Base-by-base conservation (phyloP, 2,329 filamentous ascomycete species). In the Davidsoniella virescens region DNA sequence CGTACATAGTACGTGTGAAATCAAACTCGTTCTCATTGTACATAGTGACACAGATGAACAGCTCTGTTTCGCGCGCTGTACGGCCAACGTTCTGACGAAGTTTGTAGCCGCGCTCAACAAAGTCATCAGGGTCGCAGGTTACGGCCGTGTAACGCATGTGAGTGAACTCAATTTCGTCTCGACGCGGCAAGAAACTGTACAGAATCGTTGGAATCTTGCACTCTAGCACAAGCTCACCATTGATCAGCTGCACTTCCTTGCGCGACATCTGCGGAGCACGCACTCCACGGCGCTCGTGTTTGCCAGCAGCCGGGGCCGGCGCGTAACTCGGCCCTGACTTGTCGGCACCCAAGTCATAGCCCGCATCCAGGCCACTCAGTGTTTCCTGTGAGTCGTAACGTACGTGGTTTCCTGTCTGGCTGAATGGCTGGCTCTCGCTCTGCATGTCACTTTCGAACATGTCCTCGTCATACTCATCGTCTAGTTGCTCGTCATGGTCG, bases 191-290 rank as follows among this genome's bases (percentile, higher is more conserved):
- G 67, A 98, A 98, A 63, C 87, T 94, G 74, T 96, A 93, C 39
- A 98, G 72, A 57, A 96, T 98, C 0, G 92, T 98, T 0, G 93
- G 92, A 57, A 98, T 98, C 68, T 98, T 98, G 73, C 92, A 96
- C 68, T 98, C 92, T 44, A 98, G 73, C 52, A 98, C 90, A 49
- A 98, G 80, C 66, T 98, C 90, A 61, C 92, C 92, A 62, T 98
- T 96, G 73, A 96, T 93, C 42, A 98, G 76, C 59, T 87, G 82
- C 50, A 98, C 92, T 64, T 96, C 90, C 62, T 94, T 94, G 65
- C 82, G 92, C 9, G 83, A 78, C 77, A 90, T 90, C 59, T 94
- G 86, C 2, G 87, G 86, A 26, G 83, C 76, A 56, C 90, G 79
- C 25, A 90, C 86, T 51, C 92, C 92, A 59, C 92, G 77, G 51